Base-by-base conservation (phyloP, 306 rosid genomes). In the Cucumis melo region DNA sequence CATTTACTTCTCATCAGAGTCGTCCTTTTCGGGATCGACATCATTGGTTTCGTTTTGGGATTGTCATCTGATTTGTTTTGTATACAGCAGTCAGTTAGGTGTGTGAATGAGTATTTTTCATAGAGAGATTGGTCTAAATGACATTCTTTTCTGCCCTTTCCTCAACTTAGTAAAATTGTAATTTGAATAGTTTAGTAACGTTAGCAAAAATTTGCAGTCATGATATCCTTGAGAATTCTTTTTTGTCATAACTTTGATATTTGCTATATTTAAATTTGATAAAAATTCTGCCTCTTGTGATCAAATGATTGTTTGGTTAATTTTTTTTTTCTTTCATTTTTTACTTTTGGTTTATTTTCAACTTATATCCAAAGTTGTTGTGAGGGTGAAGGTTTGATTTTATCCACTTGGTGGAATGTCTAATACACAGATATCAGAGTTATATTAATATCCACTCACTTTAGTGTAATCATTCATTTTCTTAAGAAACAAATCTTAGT, bases 181-280 rank as follows among this genome's bases (percentile, higher is more conserved):
- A 68, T 21, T 68, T 68, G 74, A 65, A 68, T 68, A 68, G 74
- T 67, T 4, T 32, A 32, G 29, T 1, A 32, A 32, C 3, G 74
- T 67, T 19, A 66, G 73, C 73, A 67, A 67, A 41, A 67, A 67
- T 20, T 67, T 67, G 74, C 74, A 67, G 74, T 21, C 74, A 42
- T 67, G 36, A 39, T 9, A 1, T 44, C 4, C 36, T 42, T 68
- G 36, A n/a, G 55, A 67, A 41, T 42, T 41, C 55, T 36, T 68
- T 42, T 16, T 67, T 29, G 20, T 3, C 21, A 41, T 41, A 38
- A 39, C 24, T 39, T 66, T 39, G 72, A 32, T 24, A 65, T 65
- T 27, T 15, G 41, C 14, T 41, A 29, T 29, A 15, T 66, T 27
- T 27, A 27, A 27, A 1, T 11, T 63, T 36, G 23, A 17, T 63